Conservation (phyloP, 805 yeast genomes). For the Torulaspora gathmanii region DNA sequence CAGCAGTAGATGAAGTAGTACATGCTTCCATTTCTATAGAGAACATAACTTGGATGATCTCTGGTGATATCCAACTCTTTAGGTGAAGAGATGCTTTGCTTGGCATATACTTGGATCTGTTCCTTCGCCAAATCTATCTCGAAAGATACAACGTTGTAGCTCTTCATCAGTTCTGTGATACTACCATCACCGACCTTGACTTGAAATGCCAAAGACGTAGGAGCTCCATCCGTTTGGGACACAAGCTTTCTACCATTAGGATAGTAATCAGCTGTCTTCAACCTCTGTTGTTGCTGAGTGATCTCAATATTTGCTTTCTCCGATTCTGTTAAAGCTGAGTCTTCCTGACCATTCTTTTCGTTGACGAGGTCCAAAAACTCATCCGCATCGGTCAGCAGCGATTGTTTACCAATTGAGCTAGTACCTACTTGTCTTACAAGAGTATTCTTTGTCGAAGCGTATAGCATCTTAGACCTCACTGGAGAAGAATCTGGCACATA, state of each 20-base stretch:
- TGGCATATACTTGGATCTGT: conserved; percentile 39
- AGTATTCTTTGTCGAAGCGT: conserved; percentile 84
- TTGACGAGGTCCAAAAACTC: conserved; percentile 29
- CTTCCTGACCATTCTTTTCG: conserved; percentile 10
- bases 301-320: conserved; percentile 28
- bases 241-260: conserved; percentile 25
- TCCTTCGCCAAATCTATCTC: conserved; percentile 50
- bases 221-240: conserved; percentile 29
- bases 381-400: conserved; percentile 33
- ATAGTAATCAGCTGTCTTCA: conserved; percentile 15
- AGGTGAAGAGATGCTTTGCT: conserved; percentile 24
- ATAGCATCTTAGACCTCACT: conserved; percentile 83
- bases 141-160: conserved; percentile 46
- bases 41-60: conserved; percentile 53
- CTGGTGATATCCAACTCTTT: conserved; percentile 37
- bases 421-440: conserved; percentile 70
- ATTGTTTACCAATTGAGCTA: conserved; percentile 35
- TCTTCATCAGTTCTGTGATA: conserved; percentile 28
- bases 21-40: conserved; percentile 44
- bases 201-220: conserved; percentile 26
- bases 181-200: conserved; percentile 19
- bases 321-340: conserved; percentile 24
- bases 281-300: conserved; percentile 27
- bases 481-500: conserved; percentile 84
- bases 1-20: conserved; percentile 73